Conservation (phyloP, 2,329 filamentous ascomycete genomes). For the Clonostachys rosea region DNA sequence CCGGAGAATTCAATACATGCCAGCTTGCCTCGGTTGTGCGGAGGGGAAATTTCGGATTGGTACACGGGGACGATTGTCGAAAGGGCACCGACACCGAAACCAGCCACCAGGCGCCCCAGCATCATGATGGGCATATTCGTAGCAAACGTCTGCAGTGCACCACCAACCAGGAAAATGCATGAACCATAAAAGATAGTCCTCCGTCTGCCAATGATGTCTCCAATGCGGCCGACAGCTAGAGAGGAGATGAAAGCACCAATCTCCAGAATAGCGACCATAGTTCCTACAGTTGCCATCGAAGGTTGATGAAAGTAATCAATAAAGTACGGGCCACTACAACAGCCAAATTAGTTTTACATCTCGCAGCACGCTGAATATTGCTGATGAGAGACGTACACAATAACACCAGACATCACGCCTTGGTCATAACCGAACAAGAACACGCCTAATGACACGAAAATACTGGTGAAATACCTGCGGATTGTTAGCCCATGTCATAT, state of each 20-base stretch:
- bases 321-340: slow-evolving; percentile 75
- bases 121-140: slow-evolving; percentile 88
- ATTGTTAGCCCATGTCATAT: slow-evolving; percentile 7
- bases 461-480: slow-evolving; percentile 85
- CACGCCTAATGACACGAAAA: slow-evolving; percentile 81
- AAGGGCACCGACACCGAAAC: slow-evolving; percentile 80
- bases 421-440: slow-evolving; percentile 90
- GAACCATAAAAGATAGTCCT: slow-evolving; percentile 93
- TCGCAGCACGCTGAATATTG: neutral
- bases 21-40: slow-evolving; percentile 91
- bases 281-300: slow-evolving; percentile 81
- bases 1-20: slow-evolving; percentile 98
- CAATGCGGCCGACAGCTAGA: slow-evolving; percentile 78
- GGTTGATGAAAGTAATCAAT: slow-evolving; percentile 91
- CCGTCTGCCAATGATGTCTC: slow-evolving; percentile 85
- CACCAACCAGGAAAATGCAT: slow-evolving; percentile 79
- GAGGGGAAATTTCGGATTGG: slow-evolving; percentile 92
- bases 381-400: slow-evolving; percentile 45
- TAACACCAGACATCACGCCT: slow-evolving; percentile 77
- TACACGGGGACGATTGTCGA: slow-evolving; percentile 93
- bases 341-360: slow-evolving; percentile 10
- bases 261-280: slow-evolving; percentile 96
- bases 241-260: slow-evolving; percentile 90
- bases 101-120: slow-evolving; percentile 75
- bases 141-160: slow-evolving; percentile 78